Conservation (phyloP, 345 rosid species). For the Cardiospermum halicacabum region DNA sequence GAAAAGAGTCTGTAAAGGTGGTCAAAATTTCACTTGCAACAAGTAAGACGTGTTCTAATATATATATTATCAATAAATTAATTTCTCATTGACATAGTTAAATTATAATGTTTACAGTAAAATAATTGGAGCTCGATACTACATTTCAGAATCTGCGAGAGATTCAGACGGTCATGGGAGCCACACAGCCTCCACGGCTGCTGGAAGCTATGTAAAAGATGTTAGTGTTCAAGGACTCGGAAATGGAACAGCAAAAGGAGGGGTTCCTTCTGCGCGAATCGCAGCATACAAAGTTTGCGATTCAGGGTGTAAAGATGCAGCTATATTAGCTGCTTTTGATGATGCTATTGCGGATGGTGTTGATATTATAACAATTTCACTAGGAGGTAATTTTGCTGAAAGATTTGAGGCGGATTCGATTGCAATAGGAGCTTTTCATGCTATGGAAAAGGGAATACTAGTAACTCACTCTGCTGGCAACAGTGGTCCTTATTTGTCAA, state of each 20-base stretch:
- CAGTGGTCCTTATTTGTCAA: background rate
- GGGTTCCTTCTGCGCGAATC: conserved; percentile 53
- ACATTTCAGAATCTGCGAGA: conserved; percentile 13
- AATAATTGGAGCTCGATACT: conserved; percentile 31
- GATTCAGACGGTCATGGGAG: conserved; percentile 43
- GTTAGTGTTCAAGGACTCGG: conserved; percentile 47
- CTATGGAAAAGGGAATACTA: conserved; percentile 44
- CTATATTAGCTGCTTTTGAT: conserved; percentile 42
- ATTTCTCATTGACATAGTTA: no score
- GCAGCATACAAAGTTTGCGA: conserved; percentile 43
- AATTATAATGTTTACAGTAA: no score
- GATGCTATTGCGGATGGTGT: conserved; percentile 68
- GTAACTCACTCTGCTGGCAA: conserved; percentile 39
- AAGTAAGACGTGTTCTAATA: no score
- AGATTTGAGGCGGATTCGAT: no score
- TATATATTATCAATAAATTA: no score
- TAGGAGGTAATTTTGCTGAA: no score
- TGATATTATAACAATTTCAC: conserved; percentile 33
- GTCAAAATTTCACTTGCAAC: conserved; percentile 45
- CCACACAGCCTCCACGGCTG: conserved; percentile 70
- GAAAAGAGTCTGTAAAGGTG: conserved; percentile 41
- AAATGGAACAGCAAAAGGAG: conserved; percentile 53
- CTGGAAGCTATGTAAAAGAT: conserved; percentile 41
- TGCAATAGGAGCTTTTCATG: conserved; percentile 48
- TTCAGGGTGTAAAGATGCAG: background rate